These are phyloP conservation scores for Barbarea vulgaris DNA, from an alignment of 345 rosid species.

Conservation along the genomic window DNA sequence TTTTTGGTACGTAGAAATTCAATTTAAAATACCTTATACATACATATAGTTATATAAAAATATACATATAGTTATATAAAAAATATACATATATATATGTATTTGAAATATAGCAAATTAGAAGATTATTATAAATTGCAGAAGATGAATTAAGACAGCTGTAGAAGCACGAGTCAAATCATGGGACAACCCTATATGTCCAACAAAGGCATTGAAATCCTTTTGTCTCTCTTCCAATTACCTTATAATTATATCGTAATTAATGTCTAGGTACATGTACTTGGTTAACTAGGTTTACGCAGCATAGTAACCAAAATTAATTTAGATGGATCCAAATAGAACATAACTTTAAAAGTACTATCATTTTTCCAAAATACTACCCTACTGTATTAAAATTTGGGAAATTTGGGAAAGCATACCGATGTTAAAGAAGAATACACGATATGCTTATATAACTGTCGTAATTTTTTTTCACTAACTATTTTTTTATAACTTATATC, in stretches of 20 bases:
- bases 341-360: neutral
- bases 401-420: too few relatives aligned
- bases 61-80: too few relatives aligned
- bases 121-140: slow-evolving; percentile 12
- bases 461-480: neutral
- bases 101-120: neutral
- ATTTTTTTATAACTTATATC: neutral
- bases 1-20: neutral
- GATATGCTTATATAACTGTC: neutral
- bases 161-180: slow-evolving; percentile 46
- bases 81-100: neutral
- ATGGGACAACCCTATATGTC: slow-evolving; percentile 53
- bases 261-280: neutral
- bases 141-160: slow-evolving; percentile 30
- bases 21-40: neutral
- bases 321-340: neutral
- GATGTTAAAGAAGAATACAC: too few relatives aligned
- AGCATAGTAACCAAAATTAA: neutral
- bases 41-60: too few relatives aligned
- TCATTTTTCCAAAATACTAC: too few relatives aligned
- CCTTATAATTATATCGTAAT: neutral
- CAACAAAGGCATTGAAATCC: slow-evolving; percentile 46
- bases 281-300: slow-evolving; percentile 9
- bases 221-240: slow-evolving; percentile 29
- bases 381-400: neutral